Percentiles rank a stretch among this genome's conserved stretches.
phyloP scores from a whole-genome alignment of 495 filamentous ascomycete species.

The Astrothelium subdiscretum region DNA sequence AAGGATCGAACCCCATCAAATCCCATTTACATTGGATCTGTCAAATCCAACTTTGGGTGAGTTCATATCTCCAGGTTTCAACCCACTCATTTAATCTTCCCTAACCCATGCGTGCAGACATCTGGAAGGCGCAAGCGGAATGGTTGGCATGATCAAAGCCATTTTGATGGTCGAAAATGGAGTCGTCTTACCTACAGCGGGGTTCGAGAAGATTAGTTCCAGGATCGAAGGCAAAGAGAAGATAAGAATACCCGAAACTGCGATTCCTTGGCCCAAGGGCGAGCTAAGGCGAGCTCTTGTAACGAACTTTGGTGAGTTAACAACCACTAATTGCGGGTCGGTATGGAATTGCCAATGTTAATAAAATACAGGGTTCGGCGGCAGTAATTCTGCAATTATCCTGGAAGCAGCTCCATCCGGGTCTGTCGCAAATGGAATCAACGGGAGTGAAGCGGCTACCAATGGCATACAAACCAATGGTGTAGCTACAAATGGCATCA shows the following conservation, averaged over 20 bases:
- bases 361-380: slow-evolving; percentile 42
- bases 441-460: not conserved
- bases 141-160: slow-evolving; percentile 48
- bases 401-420: slow-evolving; percentile 16
- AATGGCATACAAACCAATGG: slow-evolving; percentile 2
- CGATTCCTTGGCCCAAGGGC: slow-evolving; percentile 28
- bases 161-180: slow-evolving; percentile 47
- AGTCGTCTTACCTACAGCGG: slow-evolving; percentile 33
- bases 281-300: slow-evolving; percentile 26
- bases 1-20: not conserved
- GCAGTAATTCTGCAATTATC: slow-evolving; percentile 38
- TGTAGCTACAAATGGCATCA: not conserved
- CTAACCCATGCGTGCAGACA: slow-evolving; percentile 23
- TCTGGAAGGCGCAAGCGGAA: slow-evolving; percentile 43
- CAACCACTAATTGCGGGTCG: not conserved
- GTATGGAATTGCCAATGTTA: slow-evolving; percentile 10
- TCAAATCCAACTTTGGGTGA: slow-evolving; percentile 2
- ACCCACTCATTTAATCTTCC: not conserved
- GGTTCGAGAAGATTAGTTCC: slow-evolving; percentile 34
- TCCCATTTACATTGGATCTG: slow-evolving; percentile 1
- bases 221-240: slow-evolving; percentile 23
- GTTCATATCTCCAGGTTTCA: not conserved
- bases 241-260: slow-evolving; percentile 3
- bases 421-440: not conserved
- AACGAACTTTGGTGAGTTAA: not conserved